Conservation (phyloP, 352 stramenopile genomes). For the Blastocystis sp. region DNA sequence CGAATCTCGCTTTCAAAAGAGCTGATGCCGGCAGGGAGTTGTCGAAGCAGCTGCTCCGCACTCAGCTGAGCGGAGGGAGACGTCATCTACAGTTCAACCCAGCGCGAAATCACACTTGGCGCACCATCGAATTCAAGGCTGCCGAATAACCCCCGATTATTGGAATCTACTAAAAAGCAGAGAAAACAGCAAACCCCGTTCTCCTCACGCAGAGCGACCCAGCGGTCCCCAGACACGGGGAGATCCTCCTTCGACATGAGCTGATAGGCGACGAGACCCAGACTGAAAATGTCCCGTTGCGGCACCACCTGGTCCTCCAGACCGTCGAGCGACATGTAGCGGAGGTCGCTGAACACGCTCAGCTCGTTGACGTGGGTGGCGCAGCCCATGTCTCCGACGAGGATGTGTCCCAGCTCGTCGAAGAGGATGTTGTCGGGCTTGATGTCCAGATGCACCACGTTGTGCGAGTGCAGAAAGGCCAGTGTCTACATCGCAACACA, state of each 20-base stretch:
- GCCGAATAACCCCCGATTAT: not conserved
- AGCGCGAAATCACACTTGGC: not conserved
- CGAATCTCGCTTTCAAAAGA: not conserved
- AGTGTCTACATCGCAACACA: not conserved
- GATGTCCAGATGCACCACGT: conserved; percentile 70
- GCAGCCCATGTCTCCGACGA: conserved; percentile 33
- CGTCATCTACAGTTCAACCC: conserved; percentile 25
- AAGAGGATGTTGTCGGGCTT: conserved; percentile 80
- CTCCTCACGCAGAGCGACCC: not conserved
- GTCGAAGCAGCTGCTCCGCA: not conserved
- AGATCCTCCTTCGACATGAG: not conserved
- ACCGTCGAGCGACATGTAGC: conserved; percentile 22
- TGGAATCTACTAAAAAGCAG: not conserved
- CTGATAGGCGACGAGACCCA: conserved; percentile 9
- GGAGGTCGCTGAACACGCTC: not conserved
- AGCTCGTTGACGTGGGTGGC: not conserved
- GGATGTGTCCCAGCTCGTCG: conserved; percentile 70
- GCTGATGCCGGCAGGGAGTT: not conserved
- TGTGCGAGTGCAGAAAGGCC: conserved; percentile 72
- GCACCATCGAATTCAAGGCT: conserved; percentile 13
- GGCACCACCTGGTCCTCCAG: conserved; percentile 1
- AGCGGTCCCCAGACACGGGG: not conserved
- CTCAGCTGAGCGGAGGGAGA: not conserved
- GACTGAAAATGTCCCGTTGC: not conserved
- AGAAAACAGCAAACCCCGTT: not conserved